Evolutionary conservation across 108 stramenopile species (phyloP).

Genomic region (Cyclostephanos invisitatus): DNA sequence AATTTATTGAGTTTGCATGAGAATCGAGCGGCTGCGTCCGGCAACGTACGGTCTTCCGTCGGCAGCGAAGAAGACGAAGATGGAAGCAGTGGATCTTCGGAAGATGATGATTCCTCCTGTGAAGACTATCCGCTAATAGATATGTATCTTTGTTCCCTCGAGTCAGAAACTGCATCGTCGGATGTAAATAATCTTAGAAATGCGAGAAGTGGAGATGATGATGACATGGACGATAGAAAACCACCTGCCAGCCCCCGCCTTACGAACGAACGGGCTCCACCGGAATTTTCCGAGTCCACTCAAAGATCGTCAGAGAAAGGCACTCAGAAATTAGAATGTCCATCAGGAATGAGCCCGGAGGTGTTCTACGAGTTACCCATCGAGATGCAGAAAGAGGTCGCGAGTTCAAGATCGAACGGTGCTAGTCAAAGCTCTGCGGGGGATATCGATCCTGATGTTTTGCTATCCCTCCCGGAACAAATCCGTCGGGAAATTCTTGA

Average conservation of each 20-base stretch:
- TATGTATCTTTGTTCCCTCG: conserved; percentile 13
- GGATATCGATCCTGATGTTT: conserved; percentile 32
- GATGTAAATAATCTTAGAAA: conserved; percentile 2
- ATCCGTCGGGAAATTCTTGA: conserved; percentile 33
- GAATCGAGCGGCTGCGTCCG: neutral
- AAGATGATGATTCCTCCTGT: conserved; percentile 7
- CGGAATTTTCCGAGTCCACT: neutral
- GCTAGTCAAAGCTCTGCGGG: neutral
- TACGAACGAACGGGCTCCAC: neutral
- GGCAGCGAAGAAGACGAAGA: neutral
- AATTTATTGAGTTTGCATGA: neutral
- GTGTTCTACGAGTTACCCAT: conserved; percentile 35
- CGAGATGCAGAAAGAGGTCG: conserved; percentile 37
- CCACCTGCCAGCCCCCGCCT: conserved; percentile 4
- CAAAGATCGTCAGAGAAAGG: neutral
- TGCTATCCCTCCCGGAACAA: conserved; percentile 37
- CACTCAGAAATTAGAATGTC: conserved; percentile 16
- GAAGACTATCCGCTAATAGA: conserved; percentile 32
- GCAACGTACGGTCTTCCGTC: neutral
- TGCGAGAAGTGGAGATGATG: neutral
- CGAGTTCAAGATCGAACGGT: neutral
- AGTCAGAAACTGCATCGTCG: conserved; percentile 12
- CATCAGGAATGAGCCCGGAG: conserved; percentile 35
- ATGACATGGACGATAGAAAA: conserved; percentile 11
- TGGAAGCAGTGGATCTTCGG: neutral